Base-by-base conservation (phyloP, 768 basidiomycete genomes). In the Rhodotorula babjevae region DNA sequence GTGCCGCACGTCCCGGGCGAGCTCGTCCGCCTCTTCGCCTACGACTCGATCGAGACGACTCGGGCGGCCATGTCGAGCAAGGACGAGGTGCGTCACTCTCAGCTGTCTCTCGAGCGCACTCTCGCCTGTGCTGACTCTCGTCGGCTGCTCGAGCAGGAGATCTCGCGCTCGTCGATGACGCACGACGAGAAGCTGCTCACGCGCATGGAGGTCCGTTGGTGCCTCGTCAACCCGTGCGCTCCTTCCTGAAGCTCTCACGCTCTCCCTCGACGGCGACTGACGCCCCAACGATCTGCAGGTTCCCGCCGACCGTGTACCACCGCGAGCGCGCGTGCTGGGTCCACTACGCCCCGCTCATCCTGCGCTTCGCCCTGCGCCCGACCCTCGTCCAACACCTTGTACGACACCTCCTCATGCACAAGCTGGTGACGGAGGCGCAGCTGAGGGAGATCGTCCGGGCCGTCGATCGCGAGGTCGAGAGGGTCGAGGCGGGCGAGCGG, bases 171-270 rank as follows among this genome's bases (percentile, higher is more conserved):
- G 33, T 25, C 31, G 23, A 27, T 33, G 16, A n/a, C 61, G 14
- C 21, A 25, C 2, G 27, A 25, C 10, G 62, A 69, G 27, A 63
- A 50, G 14, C 33, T 69, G 10, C 44, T 69, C 27, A 36, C 44
- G 2, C 62, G 68, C 14, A 40, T 23, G 27, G 40, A 63, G 36
- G 52, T 42, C 40, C 56, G 69, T 12, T 63, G 55, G 59, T 25
- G n/a, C 19, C 27, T 70, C 8, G n/a, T 70, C 47, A 70, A 70
- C 57, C 63, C 69, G 69, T 70, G 3, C 62, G 68, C 25, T 9
- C 18, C 44, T 46, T 14, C 9, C 9, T 42, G 9, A 14, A 8
- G 15, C 31, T 29, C 33, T 33, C 25, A 12, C 3, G 18, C 6
- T 36, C 6, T 27, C 31, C 7, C 16, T 8, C 31, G 36, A 0